phyloP scores from a whole-genome alignment of 2,329 filamentous ascomycete species.

The Camptophora hylomeconis region DNA sequence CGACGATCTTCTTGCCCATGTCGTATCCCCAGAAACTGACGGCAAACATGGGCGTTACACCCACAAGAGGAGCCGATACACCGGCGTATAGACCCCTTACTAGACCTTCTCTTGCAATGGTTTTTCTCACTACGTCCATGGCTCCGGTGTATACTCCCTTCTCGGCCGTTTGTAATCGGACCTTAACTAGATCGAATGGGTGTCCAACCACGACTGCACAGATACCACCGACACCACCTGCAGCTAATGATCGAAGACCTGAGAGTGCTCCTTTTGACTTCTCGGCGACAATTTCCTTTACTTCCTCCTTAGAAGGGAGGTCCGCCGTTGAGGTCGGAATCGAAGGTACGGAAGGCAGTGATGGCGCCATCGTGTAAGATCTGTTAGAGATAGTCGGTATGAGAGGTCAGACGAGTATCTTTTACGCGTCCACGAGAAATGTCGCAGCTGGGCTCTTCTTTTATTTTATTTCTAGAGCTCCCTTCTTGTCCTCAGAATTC shows the following conservation, averaged over 20 bases:
- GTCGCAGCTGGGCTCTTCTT: too few relatives aligned
- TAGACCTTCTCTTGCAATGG: slow-evolving; percentile 74
- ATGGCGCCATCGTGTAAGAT: too few relatives aligned
- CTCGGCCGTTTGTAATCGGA: slow-evolving; percentile 90
- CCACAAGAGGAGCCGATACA: slow-evolving; percentile 84
- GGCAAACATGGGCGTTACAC: slow-evolving; percentile 91
- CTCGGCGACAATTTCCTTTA: slow-evolving; percentile 39
- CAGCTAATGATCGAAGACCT: slow-evolving; percentile 66
- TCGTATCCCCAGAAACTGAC: slow-evolving; percentile 79
- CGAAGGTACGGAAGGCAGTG: too few relatives aligned
- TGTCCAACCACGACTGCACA: slow-evolving; percentile 92
- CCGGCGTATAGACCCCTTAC: slow-evolving; percentile 79
- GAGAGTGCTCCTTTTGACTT: slow-evolving; percentile 42
- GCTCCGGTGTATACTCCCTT: slow-evolving; percentile 82
- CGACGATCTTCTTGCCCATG: slow-evolving; percentile 80
- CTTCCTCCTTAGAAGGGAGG: slow-evolving; percentile 29
- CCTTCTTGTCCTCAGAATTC: too few relatives aligned
- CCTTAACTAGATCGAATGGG: slow-evolving; percentile 96
- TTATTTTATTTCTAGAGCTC: too few relatives aligned
- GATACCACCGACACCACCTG: slow-evolving; percentile 84
- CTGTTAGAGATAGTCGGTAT: too few relatives aligned
- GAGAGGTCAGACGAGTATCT: too few relatives aligned
- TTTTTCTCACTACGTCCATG: slow-evolving; percentile 82
- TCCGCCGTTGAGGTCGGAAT: slow-evolving; percentile 17
- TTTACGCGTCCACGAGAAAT: too few relatives aligned